Base-by-base conservation (phyloP, 805 yeast genomes). In the Kodamaea jinghongensis region DNA sequence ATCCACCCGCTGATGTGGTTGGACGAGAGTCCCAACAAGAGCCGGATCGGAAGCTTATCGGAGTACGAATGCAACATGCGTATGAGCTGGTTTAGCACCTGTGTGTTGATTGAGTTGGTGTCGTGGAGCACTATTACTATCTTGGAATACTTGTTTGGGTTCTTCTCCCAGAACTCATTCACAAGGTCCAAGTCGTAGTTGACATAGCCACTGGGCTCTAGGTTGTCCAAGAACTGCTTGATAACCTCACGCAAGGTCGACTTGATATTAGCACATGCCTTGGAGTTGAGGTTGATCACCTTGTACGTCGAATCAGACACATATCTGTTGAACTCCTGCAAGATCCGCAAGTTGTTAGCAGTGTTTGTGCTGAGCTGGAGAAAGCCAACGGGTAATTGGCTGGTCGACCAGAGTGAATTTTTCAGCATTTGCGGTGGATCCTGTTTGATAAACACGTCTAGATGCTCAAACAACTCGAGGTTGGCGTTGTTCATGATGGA, bases 301-400 rank as follows among this genome's bases (percentile, higher is more conserved):
- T 54, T 55, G 11, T 55, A 41, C 41, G 45, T n/a, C 40, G 31
- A 5, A 27, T 36, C 15, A 10, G 31, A 20, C 17, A 59, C 40
- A 36, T 50, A 51, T 10, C 41, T 28, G 15, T 56, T 51, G 38
- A 68, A 61, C 32, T 67, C 71, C n/a, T 63, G 53, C 17, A 69
- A 47, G 9, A 67, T 61, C 16, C 73, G 51, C 30, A 56, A 47
- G 47, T 68, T 69, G 45, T 67, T 68, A 26, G 72, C 71, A 8
- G 62, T 62, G 46, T 69, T 67, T 11, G 72, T 59, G 20, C 68
- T 61, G 36, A 69, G 48, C 43, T 56, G 65, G 13, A 69, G 50
- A 39, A 60, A 65, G 2, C 66, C 72, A 7, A 57, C 51, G 8
- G 58, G 58, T 6, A 67, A 43, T 41, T 60, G 59, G 11, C 25